Evolutionary conservation across 1,284 basidiomycete genomes (phyloP).

Genomic region (Cryptococcus maquisensis): DNA sequence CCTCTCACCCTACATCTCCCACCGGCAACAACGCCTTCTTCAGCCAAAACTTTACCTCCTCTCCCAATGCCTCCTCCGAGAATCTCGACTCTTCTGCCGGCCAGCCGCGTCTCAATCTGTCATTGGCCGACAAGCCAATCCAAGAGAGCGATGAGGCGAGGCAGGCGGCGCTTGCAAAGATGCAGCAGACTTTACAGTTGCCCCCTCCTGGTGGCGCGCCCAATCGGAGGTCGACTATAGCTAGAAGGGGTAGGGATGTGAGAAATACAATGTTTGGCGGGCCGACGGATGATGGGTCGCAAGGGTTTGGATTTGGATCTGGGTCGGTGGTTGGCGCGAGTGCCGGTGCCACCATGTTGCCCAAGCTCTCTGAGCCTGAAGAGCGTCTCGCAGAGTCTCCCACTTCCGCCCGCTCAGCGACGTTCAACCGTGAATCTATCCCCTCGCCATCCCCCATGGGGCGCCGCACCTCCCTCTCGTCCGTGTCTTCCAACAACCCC

Average conservation of each 20-base stretch:
- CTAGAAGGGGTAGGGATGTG: conserved; percentile 51
- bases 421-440: not conserved
- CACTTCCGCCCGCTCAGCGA: conserved; percentile 1
- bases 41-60: conserved; percentile 15
- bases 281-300: conserved; percentile 6
- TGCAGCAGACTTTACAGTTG: conserved; percentile 51
- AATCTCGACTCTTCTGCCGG: conserved; percentile 17
- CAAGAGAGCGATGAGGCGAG: conserved; percentile 51
- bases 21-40: conserved; percentile 7
- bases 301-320: too few relatives aligned
- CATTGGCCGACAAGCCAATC: conserved; percentile 49
- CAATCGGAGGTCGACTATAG: conserved; percentile 44
- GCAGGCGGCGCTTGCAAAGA: conserved; percentile 51
- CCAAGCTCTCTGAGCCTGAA: conserved; percentile 15
- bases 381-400: conserved; percentile 10
- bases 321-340: too few relatives aligned
- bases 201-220: conserved; percentile 27
- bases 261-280: conserved; percentile 49
- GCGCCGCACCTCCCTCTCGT: conserved; percentile 29
- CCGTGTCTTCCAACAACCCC: conserved; percentile 38
- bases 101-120: conserved; percentile 33
- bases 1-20: conserved; percentile 4
- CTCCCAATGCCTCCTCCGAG: conserved; percentile 25
- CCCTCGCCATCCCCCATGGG: conserved; percentile 3
- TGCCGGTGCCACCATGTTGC: not conserved